Percentiles rank a stretch among this genome's conserved stretches.
Conservation (phyloP, 2,329 filamentous ascomycete genomes). For the Apiospora arundinis region DNA sequence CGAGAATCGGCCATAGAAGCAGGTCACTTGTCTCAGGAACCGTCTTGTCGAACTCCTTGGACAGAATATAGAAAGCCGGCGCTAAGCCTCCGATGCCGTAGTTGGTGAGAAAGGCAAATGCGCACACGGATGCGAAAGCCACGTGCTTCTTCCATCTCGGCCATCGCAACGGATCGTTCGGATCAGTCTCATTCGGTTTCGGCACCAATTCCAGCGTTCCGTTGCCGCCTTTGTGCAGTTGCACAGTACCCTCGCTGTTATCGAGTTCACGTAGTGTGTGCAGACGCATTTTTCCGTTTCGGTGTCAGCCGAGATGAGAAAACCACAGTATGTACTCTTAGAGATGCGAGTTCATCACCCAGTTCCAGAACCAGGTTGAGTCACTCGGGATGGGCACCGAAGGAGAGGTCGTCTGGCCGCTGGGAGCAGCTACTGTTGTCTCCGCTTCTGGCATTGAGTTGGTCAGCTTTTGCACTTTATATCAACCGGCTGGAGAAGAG, state of each 20-base stretch:
- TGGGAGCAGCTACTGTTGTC: constrained; percentile 17
- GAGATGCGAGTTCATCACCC: constrained; percentile 32
- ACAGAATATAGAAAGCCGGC: constrained; percentile 51
- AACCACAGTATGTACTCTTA: background rate
- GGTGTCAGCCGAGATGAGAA: background rate
- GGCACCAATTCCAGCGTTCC: constrained; percentile 47
- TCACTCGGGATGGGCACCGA: constrained; percentile 19
- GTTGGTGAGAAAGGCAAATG: constrained; percentile 54
- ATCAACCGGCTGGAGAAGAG: background rate
- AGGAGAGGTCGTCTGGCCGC: constrained; percentile 10
- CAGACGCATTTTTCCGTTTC: constrained; percentile 8
- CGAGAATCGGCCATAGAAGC: constrained; percentile 43
- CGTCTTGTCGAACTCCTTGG: constrained; percentile 49
- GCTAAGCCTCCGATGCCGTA: constrained; percentile 51
- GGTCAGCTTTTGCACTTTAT: background rate
- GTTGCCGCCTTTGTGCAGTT: constrained; percentile 30
- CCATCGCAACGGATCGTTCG: constrained; percentile 56
- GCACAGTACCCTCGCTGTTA: constrained; percentile 52
- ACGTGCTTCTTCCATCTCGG: constrained; percentile 51
- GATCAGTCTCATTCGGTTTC: constrained; percentile 48
- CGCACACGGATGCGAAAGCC: constrained; percentile 48
- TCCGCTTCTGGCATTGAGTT: constrained; percentile 21
- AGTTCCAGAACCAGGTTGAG: constrained; percentile 32
- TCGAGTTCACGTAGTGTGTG: constrained; percentile 23
- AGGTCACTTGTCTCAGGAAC: constrained; percentile 49